Evolutionary conservation across 73 alveolate genomes (phyloP).

Genomic region (Symbiodinium pilosum): DNA sequence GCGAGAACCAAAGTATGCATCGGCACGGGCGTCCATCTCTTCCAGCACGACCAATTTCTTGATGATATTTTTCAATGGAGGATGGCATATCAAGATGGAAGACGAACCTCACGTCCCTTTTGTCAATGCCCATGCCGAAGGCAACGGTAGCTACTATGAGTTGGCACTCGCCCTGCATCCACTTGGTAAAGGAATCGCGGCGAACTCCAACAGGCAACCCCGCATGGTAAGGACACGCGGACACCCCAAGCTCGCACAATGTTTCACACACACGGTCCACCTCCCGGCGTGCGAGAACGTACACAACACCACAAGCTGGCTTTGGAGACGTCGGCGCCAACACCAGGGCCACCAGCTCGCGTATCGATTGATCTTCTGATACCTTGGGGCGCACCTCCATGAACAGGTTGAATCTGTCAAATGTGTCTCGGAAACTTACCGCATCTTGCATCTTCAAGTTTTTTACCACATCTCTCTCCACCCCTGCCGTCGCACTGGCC

Average conservation of each 20-base stretch:
- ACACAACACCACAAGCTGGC: conserved; percentile 18
- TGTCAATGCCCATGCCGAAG: conserved; percentile 99
- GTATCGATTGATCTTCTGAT: background rate
- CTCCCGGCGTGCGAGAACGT: background rate
- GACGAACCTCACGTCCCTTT: conserved; percentile 99
- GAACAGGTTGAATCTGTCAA: conserved; percentile 33
- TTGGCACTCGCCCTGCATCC: conserved; percentile 97
- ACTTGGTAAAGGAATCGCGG: background rate
- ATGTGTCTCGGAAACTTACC: conserved; percentile 95
- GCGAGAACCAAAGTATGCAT: conserved; percentile 95
- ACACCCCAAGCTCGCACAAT: background rate
- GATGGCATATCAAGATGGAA: conserved; percentile 99
- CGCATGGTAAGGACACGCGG: conserved; percentile 16
- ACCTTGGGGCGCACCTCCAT: conserved; percentile 23
- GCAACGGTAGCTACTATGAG: conserved; percentile 99
- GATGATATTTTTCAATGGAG: conserved; percentile 98
- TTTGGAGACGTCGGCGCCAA: background rate
- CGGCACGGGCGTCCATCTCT: conserved; percentile 98
- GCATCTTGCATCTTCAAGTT: conserved; percentile 97
- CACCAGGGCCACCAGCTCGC: conserved; percentile 26
- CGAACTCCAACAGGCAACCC: background rate
- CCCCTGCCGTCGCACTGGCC: conserved; percentile 99
- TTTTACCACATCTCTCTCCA: conserved; percentile 98
- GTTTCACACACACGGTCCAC: background rate
- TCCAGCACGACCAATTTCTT: conserved; percentile 99